These are phyloP conservation scores for Colletotrichum sp. DNA, from an alignment of 2,329 filamentous ascomycete genomes.

Conservation along the genomic window DNA sequence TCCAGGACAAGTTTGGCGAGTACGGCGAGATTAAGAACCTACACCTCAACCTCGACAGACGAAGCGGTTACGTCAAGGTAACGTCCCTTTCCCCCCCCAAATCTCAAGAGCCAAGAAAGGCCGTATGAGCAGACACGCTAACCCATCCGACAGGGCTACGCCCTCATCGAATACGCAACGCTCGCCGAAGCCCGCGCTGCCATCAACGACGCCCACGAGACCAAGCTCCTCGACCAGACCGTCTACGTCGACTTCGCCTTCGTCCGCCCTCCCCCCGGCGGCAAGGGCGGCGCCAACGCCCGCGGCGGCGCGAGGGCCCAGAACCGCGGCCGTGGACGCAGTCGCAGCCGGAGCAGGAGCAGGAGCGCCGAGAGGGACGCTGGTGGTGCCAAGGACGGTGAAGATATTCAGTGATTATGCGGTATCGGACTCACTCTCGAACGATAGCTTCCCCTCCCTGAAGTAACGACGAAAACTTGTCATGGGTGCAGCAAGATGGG, in stretches of 20 bases:
- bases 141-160: constrained; percentile 70
- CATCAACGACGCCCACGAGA: constrained; percentile 78
- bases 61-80: constrained; percentile 88
- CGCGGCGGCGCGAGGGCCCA: constrained; percentile 45
- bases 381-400: neutral
- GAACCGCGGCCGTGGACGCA: constrained; percentile 34
- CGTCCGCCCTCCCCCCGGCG: constrained; percentile 74
- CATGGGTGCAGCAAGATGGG: neutral
- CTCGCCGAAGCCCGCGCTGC: constrained; percentile 81
- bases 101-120: neutral
- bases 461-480: neutral
- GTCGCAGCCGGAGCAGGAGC: constrained; percentile 51
- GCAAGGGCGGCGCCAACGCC: constrained; percentile 27
- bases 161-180: constrained; percentile 83
- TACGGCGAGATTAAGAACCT: constrained; percentile 88
- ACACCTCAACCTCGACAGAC: constrained; percentile 81
- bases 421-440: neutral
- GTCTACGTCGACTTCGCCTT: constrained; percentile 86
- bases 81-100: rapidly evolving
- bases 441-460: neutral
- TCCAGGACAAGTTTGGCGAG: constrained; percentile 83
- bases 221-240: constrained; percentile 82
- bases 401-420: neutral
- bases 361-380: constrained; percentile 23
- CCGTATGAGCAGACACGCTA: neutral